phyloP scores from a whole-genome alignment of 2,329 filamentous ascomycete genomes.

The Parastagonospora avenae region DNA sequence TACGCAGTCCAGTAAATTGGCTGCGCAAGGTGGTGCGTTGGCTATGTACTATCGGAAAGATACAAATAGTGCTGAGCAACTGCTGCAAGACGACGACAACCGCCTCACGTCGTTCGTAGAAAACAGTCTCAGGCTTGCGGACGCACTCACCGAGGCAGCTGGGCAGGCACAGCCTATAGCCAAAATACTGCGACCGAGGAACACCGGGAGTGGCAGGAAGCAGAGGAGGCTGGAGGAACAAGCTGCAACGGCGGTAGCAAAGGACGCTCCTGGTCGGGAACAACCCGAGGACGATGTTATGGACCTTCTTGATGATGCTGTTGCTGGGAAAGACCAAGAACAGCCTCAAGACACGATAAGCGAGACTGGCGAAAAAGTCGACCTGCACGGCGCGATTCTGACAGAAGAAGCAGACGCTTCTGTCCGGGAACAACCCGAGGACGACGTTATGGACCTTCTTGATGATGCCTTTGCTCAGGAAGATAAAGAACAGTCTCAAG shows the following conservation, averaged over 20 bases:
- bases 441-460: background rate
- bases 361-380: too few relatives aligned
- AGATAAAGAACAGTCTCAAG: background rate
- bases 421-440: background rate
- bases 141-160: conserved; percentile 26
- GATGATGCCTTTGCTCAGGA: background rate
- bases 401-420: background rate
- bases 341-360: background rate
- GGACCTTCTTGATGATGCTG: background rate
- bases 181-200: conserved; percentile 16
- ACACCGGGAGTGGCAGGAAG: conserved; percentile 19
- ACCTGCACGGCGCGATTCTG: background rate
- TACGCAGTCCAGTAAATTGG: conserved; percentile 37
- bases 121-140: conserved; percentile 23
- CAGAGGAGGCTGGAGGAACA: conserved; percentile 6
- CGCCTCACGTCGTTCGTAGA: conserved; percentile 23
- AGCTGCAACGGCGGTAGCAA: background rate
- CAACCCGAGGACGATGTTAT: background rate
- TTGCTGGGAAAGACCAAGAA: background rate
- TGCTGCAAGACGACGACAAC: conserved; percentile 5
- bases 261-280: background rate
- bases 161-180: conserved; percentile 15
- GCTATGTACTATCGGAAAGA: conserved; percentile 15
- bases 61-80: background rate
- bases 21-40: conserved; percentile 26